Evolutionary conservation across 495 filamentous ascomycete species (phyloP), one percentile per base, ranked within the genome.

Genomic region (Elaphomyces granulatus): DNA sequence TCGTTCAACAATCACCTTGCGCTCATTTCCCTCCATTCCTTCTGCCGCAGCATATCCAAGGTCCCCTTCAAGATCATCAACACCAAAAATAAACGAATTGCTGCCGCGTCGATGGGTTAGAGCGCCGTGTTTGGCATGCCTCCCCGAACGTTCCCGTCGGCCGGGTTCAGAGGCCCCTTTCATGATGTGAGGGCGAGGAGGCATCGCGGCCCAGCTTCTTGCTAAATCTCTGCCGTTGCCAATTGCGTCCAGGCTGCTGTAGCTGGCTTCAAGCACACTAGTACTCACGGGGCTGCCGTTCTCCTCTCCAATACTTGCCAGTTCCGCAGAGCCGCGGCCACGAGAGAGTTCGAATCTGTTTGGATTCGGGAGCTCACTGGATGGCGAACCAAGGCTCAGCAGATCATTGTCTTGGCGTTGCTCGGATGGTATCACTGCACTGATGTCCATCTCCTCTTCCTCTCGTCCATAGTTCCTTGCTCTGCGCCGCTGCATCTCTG

Each of bases 1-100:
- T 49, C 90, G 66, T 65, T 98, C 90, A 30, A 96, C 88, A 67
- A 96, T 96, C 31, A 98, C 92, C 60, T 87, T 87, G 43, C 86
- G 72, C 56, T 79, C 74, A 40, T 82, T 80, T 2, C 83, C 81
- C 55, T 94, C 86, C 80, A 87, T 83, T n/a, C 78, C 92, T 55
- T 83, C 81, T 1, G 87, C 87, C 8, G 83, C 92, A 7, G 87
- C 85, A 59, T 93, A 96, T 4, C 90, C 90, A 17, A 98, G 61
- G 59, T 98, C 90, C 0, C 87, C 88, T 47, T 94, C 90, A 0
- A 78, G 64, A 53, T 93, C 85, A 40, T 87, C 83, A 28, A 74
- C 76, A 38, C 79, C 78, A 37, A 68, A 67, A 19, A 66, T 51
- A 47, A 60, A 51, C 34, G 54, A 47, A 6, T 49, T 49, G 15